A percentile compares a stretch with the other conserved stretches of the same genome.
These are phyloP conservation scores for Umbilicaria muhlenbergii DNA, from an alignment of 495 filamentous ascomycete species.

Conservation along the genomic window DNA sequence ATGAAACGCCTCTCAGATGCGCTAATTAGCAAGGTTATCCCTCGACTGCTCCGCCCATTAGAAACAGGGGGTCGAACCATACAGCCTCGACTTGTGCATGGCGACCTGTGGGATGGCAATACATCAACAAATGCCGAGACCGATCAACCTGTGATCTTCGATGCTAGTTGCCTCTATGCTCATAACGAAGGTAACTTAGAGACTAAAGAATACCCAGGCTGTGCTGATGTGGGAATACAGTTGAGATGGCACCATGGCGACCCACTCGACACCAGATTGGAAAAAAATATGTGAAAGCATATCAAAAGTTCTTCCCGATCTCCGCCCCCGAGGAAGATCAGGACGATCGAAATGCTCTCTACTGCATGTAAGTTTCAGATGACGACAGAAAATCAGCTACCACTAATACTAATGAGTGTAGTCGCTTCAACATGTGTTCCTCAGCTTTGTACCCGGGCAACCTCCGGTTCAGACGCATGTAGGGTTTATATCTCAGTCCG, in stretches of 20 bases:
- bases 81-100: conserved; percentile 14
- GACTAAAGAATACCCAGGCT: neutral
- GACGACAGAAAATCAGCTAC: no score
- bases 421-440: no score
- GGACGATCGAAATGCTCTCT: conserved; percentile 10
- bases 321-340: conserved; percentile 6
- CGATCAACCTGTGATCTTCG: conserved; percentile 13
- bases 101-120: conserved; percentile 16
- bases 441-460: no score
- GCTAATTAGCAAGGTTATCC: conserved; percentile 22
- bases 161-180: conserved; percentile 13
- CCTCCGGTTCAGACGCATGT: no score
- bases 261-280: conserved; percentile 12
- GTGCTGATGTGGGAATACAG: conserved; percentile 7
- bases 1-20: conserved; percentile 11
- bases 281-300: conserved; percentile 9
- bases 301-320: conserved; percentile 5
- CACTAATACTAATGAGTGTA: no score
- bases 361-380: conserved; percentile 9
- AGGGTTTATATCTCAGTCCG: no score
- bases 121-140: conserved; percentile 8
- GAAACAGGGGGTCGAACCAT: conserved; percentile 16
- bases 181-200: conserved; percentile 18
- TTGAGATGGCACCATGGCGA: conserved; percentile 9
- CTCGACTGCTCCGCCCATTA: conserved; percentile 16